Evolutionary conservation across 164 flowering plant species (phyloP), one percentile per base, ranked within the genome.

Genomic region (Hamamelis virginiana): DNA sequence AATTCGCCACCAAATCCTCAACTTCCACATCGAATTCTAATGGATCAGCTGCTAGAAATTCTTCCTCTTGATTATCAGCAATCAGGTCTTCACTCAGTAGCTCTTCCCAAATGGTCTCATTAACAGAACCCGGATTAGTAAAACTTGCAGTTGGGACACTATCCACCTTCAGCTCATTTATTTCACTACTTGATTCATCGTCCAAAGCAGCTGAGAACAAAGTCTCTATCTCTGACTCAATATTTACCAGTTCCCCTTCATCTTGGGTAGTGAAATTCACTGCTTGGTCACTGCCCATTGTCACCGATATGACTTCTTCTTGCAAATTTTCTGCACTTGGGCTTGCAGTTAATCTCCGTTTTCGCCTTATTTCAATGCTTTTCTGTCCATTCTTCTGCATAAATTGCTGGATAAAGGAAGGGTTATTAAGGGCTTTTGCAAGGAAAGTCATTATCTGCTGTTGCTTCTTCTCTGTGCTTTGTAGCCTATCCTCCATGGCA

Each of bases 401-500:
- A 5, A 84, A 59, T 51, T 89, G 87, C 68, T 82, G 84, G 27
- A 88, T 6, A 55, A 88, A 86, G 1, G 74, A 6, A 4, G 89
- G 91, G 51, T 75, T 87, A 8, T 77, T 80, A 26, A 91, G 70
- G 1, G 83, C 89, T 73, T 73, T 90, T 3, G 89, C 91, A 16
- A 94, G 82, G 75, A 94, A 94, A 10, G 71, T 43, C 89, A 89
- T 84, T 70, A 88, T 86, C 66, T 86, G 85, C 63, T 80, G 82
- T 27, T 91, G 97, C 66, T 82, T 86, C 65, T n/a, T 76, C 71
- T 87, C 97, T 0, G 85, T 83, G 33, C 48, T 60, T 50, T 27
- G 72, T 22, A 91, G 23, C 63, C 87, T 80, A 19, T 81, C 75
- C 62, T 88, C 89, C 83, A 91, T 78, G 4, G 75, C 69, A 5